Evolutionary conservation across 768 basidiomycete genomes (phyloP).

Genomic region (Termitomyces sp.): DNA sequence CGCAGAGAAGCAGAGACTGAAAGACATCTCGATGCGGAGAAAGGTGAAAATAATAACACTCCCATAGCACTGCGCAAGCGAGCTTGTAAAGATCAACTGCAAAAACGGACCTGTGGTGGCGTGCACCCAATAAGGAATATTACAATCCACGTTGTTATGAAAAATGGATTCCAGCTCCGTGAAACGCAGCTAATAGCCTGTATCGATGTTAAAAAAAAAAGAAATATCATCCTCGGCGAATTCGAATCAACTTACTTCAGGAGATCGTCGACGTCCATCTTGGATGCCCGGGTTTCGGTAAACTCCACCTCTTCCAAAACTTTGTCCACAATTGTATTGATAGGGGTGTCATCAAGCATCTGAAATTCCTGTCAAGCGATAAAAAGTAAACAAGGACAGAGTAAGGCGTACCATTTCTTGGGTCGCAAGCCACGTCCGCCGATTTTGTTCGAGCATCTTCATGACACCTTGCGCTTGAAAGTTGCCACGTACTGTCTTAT

Average conservation of each 20-base stretch:
- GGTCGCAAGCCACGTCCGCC: conserved; percentile 86
- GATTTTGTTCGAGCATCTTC: conserved; percentile 91
- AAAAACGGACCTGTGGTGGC: neutral
- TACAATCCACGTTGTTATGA: conserved; percentile 30
- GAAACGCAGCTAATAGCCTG: conserved; percentile 69
- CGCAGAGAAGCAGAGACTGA: neutral
- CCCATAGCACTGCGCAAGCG: conserved; percentile 1
- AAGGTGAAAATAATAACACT: neutral
- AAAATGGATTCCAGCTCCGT: conserved; percentile 70
- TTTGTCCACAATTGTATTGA: conserved; percentile 65
- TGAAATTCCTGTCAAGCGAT: conserved; percentile 15
- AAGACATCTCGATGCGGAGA: neutral
- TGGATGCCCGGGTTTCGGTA: conserved; percentile 76
- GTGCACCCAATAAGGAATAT: neutral
- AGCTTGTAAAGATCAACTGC: neutral
- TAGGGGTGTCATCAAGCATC: conserved; percentile 62
- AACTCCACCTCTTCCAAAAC: conserved; percentile 68
- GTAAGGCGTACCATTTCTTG: conserved; percentile 48
- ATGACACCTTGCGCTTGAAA: conserved; percentile 94
- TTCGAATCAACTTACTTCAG: conserved; percentile 55
- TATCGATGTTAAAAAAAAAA: neutral
- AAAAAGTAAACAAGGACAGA: neutral
- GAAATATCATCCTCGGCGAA: neutral
- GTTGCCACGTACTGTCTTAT: conserved; percentile 85
- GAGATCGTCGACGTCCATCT: conserved; percentile 91